A percentile compares a stretch with the other conserved stretches of the same genome.
Evolutionary conservation across 257 asterid species (phyloP).

Genomic region (Euphrasia confusa): DNA sequence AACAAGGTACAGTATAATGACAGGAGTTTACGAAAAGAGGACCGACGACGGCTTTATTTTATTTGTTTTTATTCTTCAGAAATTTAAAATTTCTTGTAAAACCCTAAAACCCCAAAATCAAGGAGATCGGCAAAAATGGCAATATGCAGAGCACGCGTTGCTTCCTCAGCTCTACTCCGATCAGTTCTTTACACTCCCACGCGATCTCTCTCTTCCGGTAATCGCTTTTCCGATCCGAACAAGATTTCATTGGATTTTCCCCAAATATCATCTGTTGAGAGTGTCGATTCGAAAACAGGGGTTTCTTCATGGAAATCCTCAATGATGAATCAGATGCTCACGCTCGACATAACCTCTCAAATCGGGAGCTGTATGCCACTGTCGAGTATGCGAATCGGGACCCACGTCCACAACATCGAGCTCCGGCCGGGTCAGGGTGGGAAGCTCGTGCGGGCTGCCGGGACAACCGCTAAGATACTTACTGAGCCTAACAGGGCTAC

Average conservation of each 20-base stretch:
- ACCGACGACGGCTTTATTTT: too few relatives aligned
- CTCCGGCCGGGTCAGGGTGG: slow-evolving; percentile 86
- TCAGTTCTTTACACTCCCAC: slow-evolving; percentile 27
- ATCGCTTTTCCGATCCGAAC: too few relatives aligned
- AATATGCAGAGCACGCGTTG: slow-evolving; percentile 30
- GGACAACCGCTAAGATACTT: slow-evolving; percentile 64
- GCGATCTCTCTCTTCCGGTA: slow-evolving; percentile 30
- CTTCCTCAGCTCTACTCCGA: slow-evolving; percentile 33
- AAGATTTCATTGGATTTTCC: too few relatives aligned
- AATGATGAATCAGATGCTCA: slow-evolving; percentile 48
- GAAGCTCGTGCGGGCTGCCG: slow-evolving; percentile 70
- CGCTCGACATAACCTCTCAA: slow-evolving; percentile 53
- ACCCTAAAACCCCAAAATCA: slow-evolving; percentile 19
- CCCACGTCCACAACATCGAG: slow-evolving; percentile 73
- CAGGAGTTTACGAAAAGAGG: too few relatives aligned
- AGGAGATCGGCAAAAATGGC: slow-evolving; percentile 28
- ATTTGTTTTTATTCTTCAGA: too few relatives aligned
- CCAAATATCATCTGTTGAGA: slow-evolving; percentile 19
- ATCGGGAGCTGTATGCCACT: slow-evolving; percentile 60
- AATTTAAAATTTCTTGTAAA: too few relatives aligned
- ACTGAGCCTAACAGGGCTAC: slow-evolving; percentile 64
- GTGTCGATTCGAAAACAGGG: slow-evolving; percentile 21
- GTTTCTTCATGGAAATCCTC: slow-evolving; percentile 27
- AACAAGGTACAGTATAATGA: too few relatives aligned
- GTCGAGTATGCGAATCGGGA: slow-evolving; percentile 63